Evolutionary conservation across 352 stramenopile genomes (phyloP).

Genomic region (Globisporangium cederbergense): DNA sequence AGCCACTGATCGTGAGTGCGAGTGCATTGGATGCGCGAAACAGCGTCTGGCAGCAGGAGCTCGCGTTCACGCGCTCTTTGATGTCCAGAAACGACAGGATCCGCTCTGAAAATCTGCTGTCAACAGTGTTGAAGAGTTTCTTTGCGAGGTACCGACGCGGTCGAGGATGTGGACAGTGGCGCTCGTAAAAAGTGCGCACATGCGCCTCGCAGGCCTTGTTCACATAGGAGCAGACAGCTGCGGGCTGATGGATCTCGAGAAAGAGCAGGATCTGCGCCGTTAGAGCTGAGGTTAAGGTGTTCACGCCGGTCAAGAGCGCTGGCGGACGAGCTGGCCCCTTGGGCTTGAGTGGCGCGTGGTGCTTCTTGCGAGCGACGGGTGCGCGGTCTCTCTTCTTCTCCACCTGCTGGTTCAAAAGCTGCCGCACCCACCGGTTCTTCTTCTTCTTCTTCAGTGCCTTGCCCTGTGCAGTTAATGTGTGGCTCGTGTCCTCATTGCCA

Average conservation of each 20-base stretch:
- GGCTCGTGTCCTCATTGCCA: background rate
- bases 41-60: constrained; percentile 27
- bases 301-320: constrained; percentile 24
- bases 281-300: constrained; percentile 19
- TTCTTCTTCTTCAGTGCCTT: constrained; percentile 5
- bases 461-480: background rate
- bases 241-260: constrained; percentile 29
- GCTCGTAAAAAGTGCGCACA: constrained; percentile 36
- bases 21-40: constrained; percentile 26
- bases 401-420: constrained; percentile 12
- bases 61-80: constrained; percentile 27
- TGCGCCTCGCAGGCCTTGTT: constrained; percentile 29
- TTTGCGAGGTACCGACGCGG: constrained; percentile 32
- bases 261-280: constrained; percentile 38
- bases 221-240: constrained; percentile 25
- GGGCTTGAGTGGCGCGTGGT: background rate
- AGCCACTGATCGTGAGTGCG: constrained; percentile 23
- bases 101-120: constrained; percentile 13
- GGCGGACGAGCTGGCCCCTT: constrained; percentile 13
- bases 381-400: constrained; percentile 10
- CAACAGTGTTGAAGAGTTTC: constrained; percentile 12
- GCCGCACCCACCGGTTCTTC: constrained; percentile 12
- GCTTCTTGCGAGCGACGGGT: background rate
- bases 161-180: constrained; percentile 35
- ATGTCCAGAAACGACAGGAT: constrained; percentile 28